Evolutionary conservation across 768 basidiomycete genomes (phyloP).

Genomic region (Suillus bovinus): DNA sequence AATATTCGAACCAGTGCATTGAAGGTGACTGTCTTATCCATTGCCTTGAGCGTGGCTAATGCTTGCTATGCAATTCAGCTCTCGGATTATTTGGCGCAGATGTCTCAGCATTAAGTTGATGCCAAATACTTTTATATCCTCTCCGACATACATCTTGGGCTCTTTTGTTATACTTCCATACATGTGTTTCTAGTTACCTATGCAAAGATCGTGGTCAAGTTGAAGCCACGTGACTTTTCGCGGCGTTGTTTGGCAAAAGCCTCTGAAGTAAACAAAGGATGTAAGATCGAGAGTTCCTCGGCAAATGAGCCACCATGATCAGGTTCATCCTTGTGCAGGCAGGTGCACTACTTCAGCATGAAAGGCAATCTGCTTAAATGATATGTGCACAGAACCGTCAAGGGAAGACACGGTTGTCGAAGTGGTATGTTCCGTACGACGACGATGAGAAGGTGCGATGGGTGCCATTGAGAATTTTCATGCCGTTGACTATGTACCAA

Average conservation of each 20-base stretch:
- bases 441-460: slow-evolving; percentile 92
- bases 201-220: background rate
- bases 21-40: slow-evolving; percentile 54
- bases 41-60: background rate
- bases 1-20: slow-evolving; percentile 77
- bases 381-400: slow-evolving; percentile 76
- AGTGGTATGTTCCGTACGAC: slow-evolving; percentile 99
- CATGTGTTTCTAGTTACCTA: background rate
- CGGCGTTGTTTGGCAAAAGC: slow-evolving; percentile 16
- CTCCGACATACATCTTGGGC: background rate
- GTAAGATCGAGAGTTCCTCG: background rate
- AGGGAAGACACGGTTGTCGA: slow-evolving; percentile 95
- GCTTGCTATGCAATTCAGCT: slow-evolving; percentile 36
- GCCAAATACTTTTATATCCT: background rate
- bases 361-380: background rate
- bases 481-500: slow-evolving; percentile 29
- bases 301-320: slow-evolving; percentile 63
- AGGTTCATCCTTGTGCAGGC: slow-evolving; percentile 98
- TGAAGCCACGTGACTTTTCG: background rate
- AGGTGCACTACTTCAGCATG: slow-evolving; percentile 18
- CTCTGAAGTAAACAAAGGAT: slow-evolving; percentile 13
- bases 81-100: slow-evolving; percentile 69
- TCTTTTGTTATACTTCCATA: background rate
- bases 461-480: background rate
- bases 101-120: slow-evolving; percentile 47